These are phyloP conservation scores for Yamadazyma sp. DNA, from an alignment of 805 yeast species.

Conservation along the genomic window DNA sequence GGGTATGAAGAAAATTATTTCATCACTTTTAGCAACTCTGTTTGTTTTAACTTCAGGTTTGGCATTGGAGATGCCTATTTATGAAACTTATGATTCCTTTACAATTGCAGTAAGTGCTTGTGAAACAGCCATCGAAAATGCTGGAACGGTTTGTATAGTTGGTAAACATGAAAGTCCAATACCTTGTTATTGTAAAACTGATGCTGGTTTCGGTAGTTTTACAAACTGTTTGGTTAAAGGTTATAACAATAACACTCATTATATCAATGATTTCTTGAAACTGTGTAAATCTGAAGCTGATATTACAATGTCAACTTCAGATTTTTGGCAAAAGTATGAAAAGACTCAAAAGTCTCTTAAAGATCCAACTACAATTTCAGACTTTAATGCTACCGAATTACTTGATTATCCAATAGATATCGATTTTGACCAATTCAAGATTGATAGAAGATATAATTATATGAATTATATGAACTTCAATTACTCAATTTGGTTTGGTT, in stretches of 20 bases:
- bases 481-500: slow-evolving; percentile 28
- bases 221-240: slow-evolving; percentile 21
- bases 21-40: no score
- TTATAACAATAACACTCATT: slow-evolving; percentile 15
- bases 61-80: not conserved
- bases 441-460: not conserved
- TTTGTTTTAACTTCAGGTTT: no score
- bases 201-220: slow-evolving; percentile 19
- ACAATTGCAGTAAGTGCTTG: slow-evolving; percentile 15
- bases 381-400: slow-evolving; percentile 6
- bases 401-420: slow-evolving; percentile 10
- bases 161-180: slow-evolving; percentile 1
- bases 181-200: slow-evolving; percentile 15
- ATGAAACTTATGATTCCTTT: slow-evolving; percentile 8
- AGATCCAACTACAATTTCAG: not conserved
- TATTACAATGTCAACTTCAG: slow-evolving; percentile 7
- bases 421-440: slow-evolving; percentile 4
- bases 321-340: slow-evolving; percentile 15
- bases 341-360: slow-evolving; percentile 8
- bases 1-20: no score
- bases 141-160: slow-evolving; percentile 15
- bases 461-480: slow-evolving; percentile 14
- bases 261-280: slow-evolving; percentile 13
- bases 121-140: slow-evolving; percentile 8
- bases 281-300: slow-evolving; percentile 11